Conservation (phyloP, 176 grass and related monocot species). For the Carex kokanica region DNA sequence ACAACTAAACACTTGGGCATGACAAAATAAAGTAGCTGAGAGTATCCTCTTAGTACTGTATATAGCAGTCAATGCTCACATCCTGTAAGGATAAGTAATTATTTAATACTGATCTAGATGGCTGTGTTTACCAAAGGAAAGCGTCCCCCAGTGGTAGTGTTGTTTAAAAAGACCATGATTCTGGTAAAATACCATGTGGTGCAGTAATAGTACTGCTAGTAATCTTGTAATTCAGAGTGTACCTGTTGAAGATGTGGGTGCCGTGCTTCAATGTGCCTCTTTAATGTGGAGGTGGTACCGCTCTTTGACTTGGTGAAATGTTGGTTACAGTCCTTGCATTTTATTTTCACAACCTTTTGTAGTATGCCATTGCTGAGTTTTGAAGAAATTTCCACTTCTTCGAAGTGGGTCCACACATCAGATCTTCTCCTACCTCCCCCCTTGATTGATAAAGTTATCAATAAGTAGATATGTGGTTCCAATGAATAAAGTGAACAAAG, state of each 20-base stretch:
- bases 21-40: neutral
- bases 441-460: neutral
- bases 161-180: neutral
- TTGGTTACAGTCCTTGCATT: neutral
- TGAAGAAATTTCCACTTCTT: conserved; percentile 11
- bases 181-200: neutral
- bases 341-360: neutral
- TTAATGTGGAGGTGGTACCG: neutral
- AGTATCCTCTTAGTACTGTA: neutral
- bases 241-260: neutral
- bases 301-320: neutral
- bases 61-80: neutral
- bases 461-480: neutral
- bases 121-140: neutral
- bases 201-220: neutral
- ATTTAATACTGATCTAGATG: neutral
- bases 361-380: neutral
- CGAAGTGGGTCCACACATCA: neutral
- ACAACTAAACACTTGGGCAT: neutral
- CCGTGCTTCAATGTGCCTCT: conserved; percentile 8
- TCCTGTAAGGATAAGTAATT: neutral
- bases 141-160: neutral
- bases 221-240: neutral
- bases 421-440: neutral
- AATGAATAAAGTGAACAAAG: neutral